Base-by-base conservation (phyloP, 2,329 filamentous ascomycete species). In the Pseudogymnoascus sp. region DNA sequence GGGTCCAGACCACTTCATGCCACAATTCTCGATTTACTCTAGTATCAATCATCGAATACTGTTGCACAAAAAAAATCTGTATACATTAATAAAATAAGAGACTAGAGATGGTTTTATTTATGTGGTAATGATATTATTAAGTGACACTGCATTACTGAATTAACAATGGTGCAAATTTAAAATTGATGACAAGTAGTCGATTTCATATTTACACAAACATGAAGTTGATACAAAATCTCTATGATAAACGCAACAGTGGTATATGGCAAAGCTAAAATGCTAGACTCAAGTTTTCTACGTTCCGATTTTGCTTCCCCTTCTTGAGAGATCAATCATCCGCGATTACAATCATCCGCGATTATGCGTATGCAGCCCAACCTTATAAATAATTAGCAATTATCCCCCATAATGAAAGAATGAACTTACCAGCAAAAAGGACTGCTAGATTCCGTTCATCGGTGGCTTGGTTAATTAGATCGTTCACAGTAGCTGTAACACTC, bases 381-480 rank as follows among this genome's bases (percentile, higher is more conserved):
- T 65, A 34, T 38, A n/a, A 37, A 59, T 53, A 60, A 36, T 67
- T 60, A 68, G 64, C 18, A 53, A 23, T 14, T 9, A 59, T 12
- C 59, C 36, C 46, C 46, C 43, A 43, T 8, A 28, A 59, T 46
- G 21, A 12, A 60, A 53, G 59, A 64, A 16, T 31, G 25, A 7
- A 53, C 66, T 46, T 68, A 70, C 79, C 79, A 70, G 88, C 88
- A 78, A 93, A 99, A 69, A 99, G 77, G 43, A 97, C 87, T 2
- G 95, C 93, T 71, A 99, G 75, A 73, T 99, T 97, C 68, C 85
- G 84, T 78, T 96, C 93, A 75, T 99, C 95, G 1, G 89, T 93
- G 6, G 95, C 93, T 77, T 96, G 90, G 73, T 97, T 95, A 67
- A 99, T 99, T 67, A 99, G 77, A 73, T 99, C 95, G 72, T 97